These are phyloP conservation scores for Erucastrum elatum DNA, from an alignment of 345 rosid species.

Conservation along the genomic window DNA sequence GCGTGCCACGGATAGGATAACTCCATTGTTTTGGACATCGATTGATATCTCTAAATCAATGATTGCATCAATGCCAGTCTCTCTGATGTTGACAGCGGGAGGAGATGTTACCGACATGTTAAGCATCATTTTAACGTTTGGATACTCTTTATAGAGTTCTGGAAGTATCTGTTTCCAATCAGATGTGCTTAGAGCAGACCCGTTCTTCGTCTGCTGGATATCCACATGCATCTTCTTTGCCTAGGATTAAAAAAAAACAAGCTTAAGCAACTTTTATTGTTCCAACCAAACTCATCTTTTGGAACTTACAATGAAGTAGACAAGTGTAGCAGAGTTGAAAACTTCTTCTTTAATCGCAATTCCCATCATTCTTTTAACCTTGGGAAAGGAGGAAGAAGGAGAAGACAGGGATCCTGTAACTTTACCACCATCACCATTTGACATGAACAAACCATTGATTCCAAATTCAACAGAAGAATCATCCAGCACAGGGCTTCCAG, in stretches of 20 bases:
- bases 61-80: constrained; percentile 42
- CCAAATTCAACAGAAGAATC: constrained; percentile 54
- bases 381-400: constrained; percentile 26
- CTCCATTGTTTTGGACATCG: constrained; percentile 50
- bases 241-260: constrained; percentile 43
- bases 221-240: constrained; percentile 59
- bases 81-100: constrained; percentile 48
- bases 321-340: constrained; percentile 54
- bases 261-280: neutral
- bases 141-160: constrained; percentile 56
- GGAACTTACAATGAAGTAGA: constrained; percentile 69
- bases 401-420: constrained; percentile 19
- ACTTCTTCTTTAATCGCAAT: constrained; percentile 61
- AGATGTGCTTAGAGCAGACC: constrained; percentile 61
- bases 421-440: constrained; percentile 31
- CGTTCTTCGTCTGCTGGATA: constrained; percentile 47
- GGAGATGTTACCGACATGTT: constrained; percentile 53
- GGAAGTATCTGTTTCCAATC: constrained; percentile 69
- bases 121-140: constrained; percentile 57
- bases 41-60: constrained; percentile 51
- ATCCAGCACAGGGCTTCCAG: constrained; percentile 47
- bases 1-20: constrained; percentile 55
- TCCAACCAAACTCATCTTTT: constrained; percentile 10
- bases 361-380: constrained; percentile 49
- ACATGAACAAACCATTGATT: constrained; percentile 55